Base-by-base conservation (phyloP, 75 land plant species). In the Picea sitchensis region DNA sequence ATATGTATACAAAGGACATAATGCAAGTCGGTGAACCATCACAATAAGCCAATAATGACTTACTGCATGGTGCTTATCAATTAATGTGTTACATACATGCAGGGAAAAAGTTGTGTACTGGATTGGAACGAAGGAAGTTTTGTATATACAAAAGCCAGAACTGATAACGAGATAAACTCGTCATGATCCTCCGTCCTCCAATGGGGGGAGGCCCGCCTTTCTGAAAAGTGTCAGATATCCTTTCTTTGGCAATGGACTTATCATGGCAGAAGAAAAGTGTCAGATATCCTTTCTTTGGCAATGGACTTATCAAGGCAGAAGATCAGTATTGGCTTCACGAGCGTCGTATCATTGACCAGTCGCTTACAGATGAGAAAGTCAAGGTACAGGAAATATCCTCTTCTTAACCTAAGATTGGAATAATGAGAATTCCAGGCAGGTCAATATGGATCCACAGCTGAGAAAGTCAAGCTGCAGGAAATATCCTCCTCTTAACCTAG, bases 51-150 rank as follows among this genome's bases (percentile, higher is more conserved):
- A 26, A 26, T 26, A 26, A 26, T 26, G 26, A 26, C 26, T 26
- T 26, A 26, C 26, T 26, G 26, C 26, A 26, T 26, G 26, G 26
- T 26, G 26, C 26, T 41, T 41, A 41, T 41, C 44, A 41, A 41
- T 41, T 41, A 41, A 41, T 41, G 44, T 41, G 44, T 41, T 41
- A 4, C 44, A 41, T 41, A 4, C 44, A 41, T 32, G 44, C 71
- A 67, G 44, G 72, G 47, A 68, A 68, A 20, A 68, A 15, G 47
- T 68, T 68, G 4, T 68, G 44, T 68, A 68, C n/a, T 68, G 72
- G 41, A 41, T 68, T 34, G 72, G 72, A 68, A 68, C 20, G 34
- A 20, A 68, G 5, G 44, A 44, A 32, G 44, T 68, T 20, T 38
- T 68, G 51, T 32, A 68, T 36, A 34, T 68, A 2, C 72, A 68